A percentile compares a stretch with the other conserved stretches of the same genome.
Evolutionary conservation across 495 filamentous ascomycete species (phyloP).

Genomic region (Neurospora africana): DNA sequence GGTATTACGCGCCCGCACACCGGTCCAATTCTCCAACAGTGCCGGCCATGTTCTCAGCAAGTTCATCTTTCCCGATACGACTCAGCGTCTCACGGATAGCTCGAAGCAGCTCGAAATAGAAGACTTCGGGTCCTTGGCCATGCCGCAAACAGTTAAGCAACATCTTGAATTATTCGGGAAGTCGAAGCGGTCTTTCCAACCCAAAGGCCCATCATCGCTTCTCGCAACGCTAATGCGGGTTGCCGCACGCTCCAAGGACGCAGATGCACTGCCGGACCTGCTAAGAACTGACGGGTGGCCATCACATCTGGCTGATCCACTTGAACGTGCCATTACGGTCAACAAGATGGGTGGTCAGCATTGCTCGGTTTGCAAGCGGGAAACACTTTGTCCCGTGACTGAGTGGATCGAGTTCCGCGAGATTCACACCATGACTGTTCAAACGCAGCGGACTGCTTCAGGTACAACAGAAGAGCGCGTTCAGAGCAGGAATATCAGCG

Average conservation of each 20-base stretch:
- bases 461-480: neutral
- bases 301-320: neutral
- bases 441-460: neutral
- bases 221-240: constrained; percentile 15
- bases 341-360: constrained; percentile 8
- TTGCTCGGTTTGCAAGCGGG: constrained; percentile 18
- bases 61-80: constrained; percentile 9
- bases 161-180: neutral
- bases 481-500: neutral
- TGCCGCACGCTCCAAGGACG: constrained; percentile 2
- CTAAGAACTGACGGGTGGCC: neutral
- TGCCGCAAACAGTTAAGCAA: constrained; percentile 1
- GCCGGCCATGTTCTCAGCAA: neutral
- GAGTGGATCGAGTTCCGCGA: constrained; percentile 23
- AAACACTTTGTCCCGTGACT: constrained; percentile 14
- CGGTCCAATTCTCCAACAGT: constrained; percentile 15
- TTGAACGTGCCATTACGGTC: constrained; percentile 8
- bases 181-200: neutral
- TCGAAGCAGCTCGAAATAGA: constrained; percentile 8
- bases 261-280: neutral
- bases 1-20: constrained; percentile 10
- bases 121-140: constrained; percentile 10
- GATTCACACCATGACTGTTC: neutral
- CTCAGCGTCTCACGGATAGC: neutral
- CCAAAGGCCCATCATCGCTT: constrained; percentile 12